phyloP scores from a whole-genome alignment of 257 asterid species.

The Scutellaria galericulata region DNA sequence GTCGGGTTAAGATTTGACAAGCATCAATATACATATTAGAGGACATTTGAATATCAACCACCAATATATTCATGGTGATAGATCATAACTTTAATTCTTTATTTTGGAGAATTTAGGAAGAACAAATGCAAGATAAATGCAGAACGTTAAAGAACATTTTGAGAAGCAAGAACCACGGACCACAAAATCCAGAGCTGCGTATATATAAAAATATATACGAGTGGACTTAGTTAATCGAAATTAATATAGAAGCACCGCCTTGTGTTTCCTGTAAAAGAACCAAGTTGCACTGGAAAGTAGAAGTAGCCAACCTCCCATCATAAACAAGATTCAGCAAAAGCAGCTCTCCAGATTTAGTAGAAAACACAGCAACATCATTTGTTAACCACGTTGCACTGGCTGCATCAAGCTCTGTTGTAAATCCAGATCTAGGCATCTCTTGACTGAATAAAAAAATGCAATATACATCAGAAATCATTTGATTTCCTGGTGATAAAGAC shows the following conservation, averaged over 20 bases:
- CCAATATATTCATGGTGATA: neutral
- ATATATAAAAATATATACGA: neutral
- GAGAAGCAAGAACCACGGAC: slow-evolving; percentile 22
- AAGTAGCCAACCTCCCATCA: slow-evolving; percentile 83
- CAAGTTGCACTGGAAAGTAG: slow-evolving; percentile 3
- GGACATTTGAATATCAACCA: slow-evolving; percentile 10
- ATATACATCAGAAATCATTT: slow-evolving; percentile 34
- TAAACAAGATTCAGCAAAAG: slow-evolving; percentile 84
- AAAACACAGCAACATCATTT: slow-evolving; percentile 91
- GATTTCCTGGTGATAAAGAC: slow-evolving; percentile 16
- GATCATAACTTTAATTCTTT: slow-evolving; percentile 14
- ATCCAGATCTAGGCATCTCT: slow-evolving; percentile 81
- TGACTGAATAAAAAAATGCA: slow-evolving; percentile 53
- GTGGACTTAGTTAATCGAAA: slow-evolving; percentile 13
- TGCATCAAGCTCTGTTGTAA: slow-evolving; percentile 88
- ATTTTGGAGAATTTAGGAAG: neutral
- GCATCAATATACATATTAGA: slow-evolving; percentile 20
- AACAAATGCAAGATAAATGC: slow-evolving; percentile 18
- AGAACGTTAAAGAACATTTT: slow-evolving; percentile 20
- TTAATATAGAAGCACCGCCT: slow-evolving; percentile 8
- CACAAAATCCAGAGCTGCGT: neutral
- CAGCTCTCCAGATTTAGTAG: slow-evolving; percentile 93
- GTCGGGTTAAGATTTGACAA: slow-evolving; percentile 10
- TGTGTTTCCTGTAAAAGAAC: slow-evolving; percentile 26
- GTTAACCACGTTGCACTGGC: slow-evolving; percentile 92